A percentile compares a stretch with the other conserved stretches of the same genome.
These are phyloP conservation scores for Puya raimondii DNA, from an alignment of 176 grass and related monocot genomes.

Conservation along the genomic window DNA sequence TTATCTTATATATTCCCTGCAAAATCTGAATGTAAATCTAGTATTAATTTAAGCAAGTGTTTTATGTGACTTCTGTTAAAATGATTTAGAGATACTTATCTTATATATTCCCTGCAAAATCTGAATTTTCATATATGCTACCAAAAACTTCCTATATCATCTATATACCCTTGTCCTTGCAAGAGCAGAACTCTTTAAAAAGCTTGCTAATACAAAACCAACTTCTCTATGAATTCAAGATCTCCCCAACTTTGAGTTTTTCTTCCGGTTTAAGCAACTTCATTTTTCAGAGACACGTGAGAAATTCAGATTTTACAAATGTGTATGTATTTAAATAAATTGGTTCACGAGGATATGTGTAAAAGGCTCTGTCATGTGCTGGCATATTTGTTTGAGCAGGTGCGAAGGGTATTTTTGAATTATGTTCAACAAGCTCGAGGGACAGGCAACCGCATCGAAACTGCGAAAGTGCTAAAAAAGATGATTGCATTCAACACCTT, in stretches of 20 bases:
- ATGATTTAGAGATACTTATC: not conserved
- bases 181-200: not conserved
- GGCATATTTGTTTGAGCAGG: constrained; percentile 34
- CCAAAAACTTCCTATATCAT: too few relatives aligned
- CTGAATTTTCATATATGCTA: too few relatives aligned
- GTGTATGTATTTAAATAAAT: too few relatives aligned
- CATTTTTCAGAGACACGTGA: too few relatives aligned
- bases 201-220: not conserved
- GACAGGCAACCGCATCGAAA: constrained; percentile 67
- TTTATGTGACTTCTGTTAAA: not conserved
- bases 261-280: too few relatives aligned
- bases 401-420: constrained; percentile 61
- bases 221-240: too few relatives aligned
- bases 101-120: not conserved
- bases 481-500: constrained; percentile 76
- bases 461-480: constrained; percentile 86
- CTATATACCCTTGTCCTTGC: not conserved
- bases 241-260: too few relatives aligned
- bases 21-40: not conserved
- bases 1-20: not conserved
- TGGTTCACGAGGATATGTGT: too few relatives aligned
- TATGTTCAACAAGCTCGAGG: constrained; percentile 71
- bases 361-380: too few relatives aligned
- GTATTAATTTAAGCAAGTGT: not conserved
- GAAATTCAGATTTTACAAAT: too few relatives aligned